phyloP scores from a whole-genome alignment of 2,329 filamentous ascomycete genomes.

The Cladosporium sp. region DNA sequence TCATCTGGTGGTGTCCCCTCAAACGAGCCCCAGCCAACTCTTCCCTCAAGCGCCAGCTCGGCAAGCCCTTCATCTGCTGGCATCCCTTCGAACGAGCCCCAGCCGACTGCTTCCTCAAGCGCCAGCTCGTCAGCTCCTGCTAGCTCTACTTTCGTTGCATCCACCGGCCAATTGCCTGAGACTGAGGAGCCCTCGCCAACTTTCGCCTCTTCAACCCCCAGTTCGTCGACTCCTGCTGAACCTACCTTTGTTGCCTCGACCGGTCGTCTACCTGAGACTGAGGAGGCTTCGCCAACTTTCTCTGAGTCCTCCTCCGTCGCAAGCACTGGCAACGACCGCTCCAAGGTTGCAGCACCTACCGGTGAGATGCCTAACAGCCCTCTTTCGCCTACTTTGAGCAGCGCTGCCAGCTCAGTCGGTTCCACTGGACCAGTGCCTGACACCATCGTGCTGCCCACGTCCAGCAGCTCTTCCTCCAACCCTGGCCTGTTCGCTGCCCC shows the following conservation, averaged over 20 bases:
- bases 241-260: neutral
- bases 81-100: neutral
- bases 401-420: neutral
- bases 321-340: neutral
- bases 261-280: neutral
- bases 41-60: neutral
- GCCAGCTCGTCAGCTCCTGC: neutral
- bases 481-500: constrained; percentile 6
- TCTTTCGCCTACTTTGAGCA: neutral
- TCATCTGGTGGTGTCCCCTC: neutral
- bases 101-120: neutral
- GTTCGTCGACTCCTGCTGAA: neutral
- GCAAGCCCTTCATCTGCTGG: neutral
- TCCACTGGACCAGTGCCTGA: neutral
- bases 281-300: constrained; percentile 1
- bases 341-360: neutral
- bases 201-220: neutral
- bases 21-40: neutral
- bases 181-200: constrained; percentile 7
- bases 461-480: neutral
- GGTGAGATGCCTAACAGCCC: neutral
- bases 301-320: neutral
- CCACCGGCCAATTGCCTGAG: neutral
- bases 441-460: constrained; percentile 3
- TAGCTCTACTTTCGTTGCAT: constrained; percentile 11